These are phyloP conservation scores for Leccinum truebloodii DNA, from an alignment of 768 basidiomycete genomes.

Conservation along the genomic window DNA sequence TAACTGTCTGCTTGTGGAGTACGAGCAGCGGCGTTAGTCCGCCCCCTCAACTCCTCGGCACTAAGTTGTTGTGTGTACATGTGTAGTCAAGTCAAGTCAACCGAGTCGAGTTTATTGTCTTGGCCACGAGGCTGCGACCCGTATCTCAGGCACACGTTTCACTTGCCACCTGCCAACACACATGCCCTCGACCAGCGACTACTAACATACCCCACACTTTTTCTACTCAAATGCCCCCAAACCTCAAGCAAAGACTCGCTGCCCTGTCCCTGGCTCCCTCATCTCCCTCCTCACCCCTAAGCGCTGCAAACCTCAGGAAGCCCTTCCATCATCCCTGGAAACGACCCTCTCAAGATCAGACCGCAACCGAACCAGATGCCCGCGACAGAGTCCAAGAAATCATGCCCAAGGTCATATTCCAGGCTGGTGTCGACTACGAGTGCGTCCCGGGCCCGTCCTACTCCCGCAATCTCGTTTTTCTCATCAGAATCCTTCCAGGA, in stretches of 20 bases:
- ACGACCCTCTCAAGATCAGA: conserved; percentile 32
- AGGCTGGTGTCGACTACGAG: conserved; percentile 91
- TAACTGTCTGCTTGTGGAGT: not conserved
- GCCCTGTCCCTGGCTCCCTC: conserved; percentile 58
- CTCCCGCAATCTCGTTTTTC: conserved; percentile 10
- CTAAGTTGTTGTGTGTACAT: not conserved
- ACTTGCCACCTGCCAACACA: conserved; percentile 2
- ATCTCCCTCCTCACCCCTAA: conserved; percentile 42
- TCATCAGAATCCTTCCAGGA: conserved; percentile 46
- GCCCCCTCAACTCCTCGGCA: too few species aligned
- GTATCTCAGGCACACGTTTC: not conserved
- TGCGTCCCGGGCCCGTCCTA: conserved; percentile 39
- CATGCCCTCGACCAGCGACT: conserved; percentile 12
- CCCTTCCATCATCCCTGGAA: conserved; percentile 60
- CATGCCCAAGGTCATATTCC: conserved; percentile 75
- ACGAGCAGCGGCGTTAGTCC: too few species aligned
- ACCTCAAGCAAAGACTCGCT: conserved; percentile 66
- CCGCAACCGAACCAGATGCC: conserved; percentile 29
- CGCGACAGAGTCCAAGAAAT: conserved; percentile 59
- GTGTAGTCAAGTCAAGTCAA: conserved; percentile 10
- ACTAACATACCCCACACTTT: not conserved
- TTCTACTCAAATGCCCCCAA: conserved; percentile 34
- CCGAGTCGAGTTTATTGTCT: not conserved
- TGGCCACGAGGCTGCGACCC: not conserved
- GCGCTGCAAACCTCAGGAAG: conserved; percentile 28